These are phyloP conservation scores for Phlyctochytrium bullatum DNA, from an alignment of 192 early-diverging fungal species.

Conservation along the genomic window DNA sequence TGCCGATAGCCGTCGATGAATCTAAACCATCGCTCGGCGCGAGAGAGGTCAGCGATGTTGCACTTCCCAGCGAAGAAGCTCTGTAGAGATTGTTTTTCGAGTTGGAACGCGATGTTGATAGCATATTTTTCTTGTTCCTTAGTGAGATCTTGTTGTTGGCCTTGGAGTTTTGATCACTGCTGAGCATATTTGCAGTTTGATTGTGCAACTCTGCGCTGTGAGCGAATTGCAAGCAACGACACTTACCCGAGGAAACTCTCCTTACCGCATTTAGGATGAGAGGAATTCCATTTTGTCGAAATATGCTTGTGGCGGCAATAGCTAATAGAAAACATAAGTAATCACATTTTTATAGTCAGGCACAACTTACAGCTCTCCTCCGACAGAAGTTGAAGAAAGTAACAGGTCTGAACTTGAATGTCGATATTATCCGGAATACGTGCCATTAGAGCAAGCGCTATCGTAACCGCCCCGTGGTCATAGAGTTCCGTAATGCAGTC, in stretches of 20 bases:
- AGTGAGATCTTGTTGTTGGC: not conserved
- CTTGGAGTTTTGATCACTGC: no score
- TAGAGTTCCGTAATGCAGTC: constrained; percentile 14
- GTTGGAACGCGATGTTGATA: not conserved
- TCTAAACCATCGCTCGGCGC: not conserved
- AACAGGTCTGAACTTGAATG: constrained; percentile 20
- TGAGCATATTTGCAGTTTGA: no score
- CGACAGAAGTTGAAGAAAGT: constrained; percentile 19
- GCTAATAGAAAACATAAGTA: constrained; percentile 9
- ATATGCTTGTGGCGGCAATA: constrained; percentile 13
- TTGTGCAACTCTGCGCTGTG: no score
- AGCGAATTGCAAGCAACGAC: not conserved
- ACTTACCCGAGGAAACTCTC: constrained; percentile 16
- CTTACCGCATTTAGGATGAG: constrained; percentile 17
- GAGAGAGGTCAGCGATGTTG: not conserved
- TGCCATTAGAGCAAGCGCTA: constrained; percentile 21
- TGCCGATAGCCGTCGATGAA: not conserved
- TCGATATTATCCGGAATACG: constrained; percentile 7
- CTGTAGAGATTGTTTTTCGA: constrained; percentile 7
- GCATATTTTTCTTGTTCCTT: not conserved
- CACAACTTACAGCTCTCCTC: constrained; percentile 17
- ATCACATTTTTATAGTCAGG: not conserved
- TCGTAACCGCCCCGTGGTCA: constrained; percentile 28
- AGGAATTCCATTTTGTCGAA: constrained; percentile 20
- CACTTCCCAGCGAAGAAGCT: not conserved